A percentile compares a stretch with the other conserved stretches of the same genome.
phyloP scores from a whole-genome alignment of 495 filamentous ascomycete genomes.

The Neurospora sp. region DNA sequence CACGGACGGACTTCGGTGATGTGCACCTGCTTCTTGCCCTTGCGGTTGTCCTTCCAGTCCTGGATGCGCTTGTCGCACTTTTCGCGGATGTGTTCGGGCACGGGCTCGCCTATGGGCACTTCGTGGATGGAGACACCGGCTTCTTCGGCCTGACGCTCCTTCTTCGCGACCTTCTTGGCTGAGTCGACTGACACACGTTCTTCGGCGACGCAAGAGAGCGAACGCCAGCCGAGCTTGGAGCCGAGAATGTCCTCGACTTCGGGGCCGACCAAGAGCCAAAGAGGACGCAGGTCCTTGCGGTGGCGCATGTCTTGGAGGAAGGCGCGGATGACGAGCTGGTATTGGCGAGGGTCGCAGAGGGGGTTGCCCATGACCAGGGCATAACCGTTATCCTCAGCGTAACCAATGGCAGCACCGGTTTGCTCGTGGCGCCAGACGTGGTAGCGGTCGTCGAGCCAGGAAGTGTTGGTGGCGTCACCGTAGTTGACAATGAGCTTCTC shows the following conservation, averaged over 20 bases:
- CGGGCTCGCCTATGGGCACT: slow-evolving; percentile 47
- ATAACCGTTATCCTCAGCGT: slow-evolving; percentile 59
- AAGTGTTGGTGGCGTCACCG: slow-evolving; percentile 78
- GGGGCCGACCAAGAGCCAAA: slow-evolving; percentile 68
- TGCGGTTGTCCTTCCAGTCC: slow-evolving; percentile 70
- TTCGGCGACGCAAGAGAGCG: slow-evolving; percentile 73
- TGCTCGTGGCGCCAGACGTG: slow-evolving; percentile 67
- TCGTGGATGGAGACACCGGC: slow-evolving; percentile 68
- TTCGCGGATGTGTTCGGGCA: slow-evolving; percentile 50
- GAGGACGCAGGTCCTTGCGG: slow-evolving; percentile 59
- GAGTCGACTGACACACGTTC: slow-evolving; percentile 67
- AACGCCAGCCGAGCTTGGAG: slow-evolving; percentile 69
- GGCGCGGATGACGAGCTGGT: slow-evolving; percentile 54
- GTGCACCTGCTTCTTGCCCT: slow-evolving; percentile 69
- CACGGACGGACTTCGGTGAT: slow-evolving; percentile 76
- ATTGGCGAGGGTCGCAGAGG: slow-evolving; percentile 64
- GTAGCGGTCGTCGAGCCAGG: slow-evolving; percentile 76
- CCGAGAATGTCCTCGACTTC: slow-evolving; percentile 66
- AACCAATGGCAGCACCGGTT: slow-evolving; percentile 73
- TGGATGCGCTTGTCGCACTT: slow-evolving; percentile 60
- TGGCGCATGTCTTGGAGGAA: slow-evolving; percentile 67
- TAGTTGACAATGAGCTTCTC: slow-evolving; percentile 83
- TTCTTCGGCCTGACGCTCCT: slow-evolving; percentile 60
- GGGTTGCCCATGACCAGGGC: slow-evolving; percentile 76
- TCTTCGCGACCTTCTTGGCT: slow-evolving; percentile 51